These are phyloP conservation scores for Aspergillus sp. DNA, from an alignment of 2,329 filamentous ascomycete genomes.

Conservation along the genomic window DNA sequence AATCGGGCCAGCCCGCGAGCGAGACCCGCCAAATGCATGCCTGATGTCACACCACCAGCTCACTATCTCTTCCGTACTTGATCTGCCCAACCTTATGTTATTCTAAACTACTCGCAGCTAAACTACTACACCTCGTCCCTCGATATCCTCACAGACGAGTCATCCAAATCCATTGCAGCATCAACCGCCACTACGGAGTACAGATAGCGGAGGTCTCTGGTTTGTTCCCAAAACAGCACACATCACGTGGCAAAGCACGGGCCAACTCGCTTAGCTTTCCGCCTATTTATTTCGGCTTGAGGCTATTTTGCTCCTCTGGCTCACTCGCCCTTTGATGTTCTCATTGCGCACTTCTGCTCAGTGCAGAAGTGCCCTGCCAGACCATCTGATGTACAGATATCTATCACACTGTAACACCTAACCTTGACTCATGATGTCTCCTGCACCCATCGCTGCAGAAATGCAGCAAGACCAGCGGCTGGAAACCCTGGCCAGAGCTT, in stretches of 20 bases:
- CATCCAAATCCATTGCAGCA: too few relatives aligned
- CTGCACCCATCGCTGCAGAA: constrained; percentile 31
- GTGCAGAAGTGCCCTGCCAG: constrained; percentile 26
- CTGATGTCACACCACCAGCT: constrained; percentile 2
- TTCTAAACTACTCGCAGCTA: too few relatives aligned
- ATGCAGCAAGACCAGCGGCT: constrained; percentile 39
- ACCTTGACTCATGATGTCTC: constrained; percentile 33
- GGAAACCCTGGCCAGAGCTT: constrained; percentile 40
- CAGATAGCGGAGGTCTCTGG: too few relatives aligned
- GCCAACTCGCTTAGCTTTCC: constrained; percentile 39
- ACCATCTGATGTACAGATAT: constrained; percentile 24
- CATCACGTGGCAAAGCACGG: constrained; percentile 34
- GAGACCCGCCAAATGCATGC: not conserved
- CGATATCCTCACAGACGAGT: too few relatives aligned
- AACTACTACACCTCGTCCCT: too few relatives aligned
- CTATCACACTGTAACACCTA: constrained; percentile 26
- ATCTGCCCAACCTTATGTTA: not conserved
- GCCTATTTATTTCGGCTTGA: constrained; percentile 20
- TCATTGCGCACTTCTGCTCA: constrained; percentile 27
- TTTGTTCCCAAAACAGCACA: not conserved
- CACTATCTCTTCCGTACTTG: not conserved
- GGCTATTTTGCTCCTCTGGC: constrained; percentile 23
- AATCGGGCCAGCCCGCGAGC: not conserved
- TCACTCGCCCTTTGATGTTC: constrained; percentile 20
- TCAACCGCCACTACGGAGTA: too few relatives aligned